These are phyloP conservation scores for Pholiota microspora DNA, from an alignment of 768 basidiomycete genomes.

Conservation along the genomic window DNA sequence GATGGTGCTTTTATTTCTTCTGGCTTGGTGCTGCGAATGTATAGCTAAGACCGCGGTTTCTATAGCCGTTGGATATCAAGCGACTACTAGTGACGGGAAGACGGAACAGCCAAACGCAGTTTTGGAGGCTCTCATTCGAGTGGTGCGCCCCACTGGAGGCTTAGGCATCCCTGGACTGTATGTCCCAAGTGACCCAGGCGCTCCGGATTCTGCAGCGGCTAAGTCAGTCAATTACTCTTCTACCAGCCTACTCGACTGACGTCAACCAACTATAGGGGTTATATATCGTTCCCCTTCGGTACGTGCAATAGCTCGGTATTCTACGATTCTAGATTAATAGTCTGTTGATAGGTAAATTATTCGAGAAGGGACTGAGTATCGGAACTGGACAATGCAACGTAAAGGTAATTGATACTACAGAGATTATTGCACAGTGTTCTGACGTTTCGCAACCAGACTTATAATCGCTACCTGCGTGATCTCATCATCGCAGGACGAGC, in stretches of 20 bases:
- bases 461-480: slow-evolving; percentile 54
- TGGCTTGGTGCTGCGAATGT: too few relatives aligned
- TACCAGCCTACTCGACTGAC: neutral
- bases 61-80: slow-evolving; percentile 53
- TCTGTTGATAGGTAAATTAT: slow-evolving; percentile 34
- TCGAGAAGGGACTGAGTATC: slow-evolving; percentile 53
- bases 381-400: slow-evolving; percentile 59
- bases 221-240: slow-evolving; percentile 30
- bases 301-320: slow-evolving; percentile 1
- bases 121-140: slow-evolving; percentile 47
- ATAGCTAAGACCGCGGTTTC: neutral
- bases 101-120: slow-evolving; percentile 57
- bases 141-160: slow-evolving; percentile 53
- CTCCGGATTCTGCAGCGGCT: slow-evolving; percentile 48
- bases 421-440: neutral
- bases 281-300: slow-evolving; percentile 54
- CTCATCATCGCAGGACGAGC: slow-evolving; percentile 52
- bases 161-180: slow-evolving; percentile 58
- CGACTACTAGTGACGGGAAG: slow-evolving; percentile 49
- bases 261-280: slow-evolving; percentile 29
- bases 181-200: slow-evolving; percentile 56
- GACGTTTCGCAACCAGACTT: slow-evolving; percentile 28
- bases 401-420: slow-evolving; percentile 30
- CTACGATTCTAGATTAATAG: neutral
- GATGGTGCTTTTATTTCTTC: slow-evolving; percentile 30